Base-by-base conservation (phyloP, 768 basidiomycete genomes). In the Cystofilobasidium ferigula region DNA sequence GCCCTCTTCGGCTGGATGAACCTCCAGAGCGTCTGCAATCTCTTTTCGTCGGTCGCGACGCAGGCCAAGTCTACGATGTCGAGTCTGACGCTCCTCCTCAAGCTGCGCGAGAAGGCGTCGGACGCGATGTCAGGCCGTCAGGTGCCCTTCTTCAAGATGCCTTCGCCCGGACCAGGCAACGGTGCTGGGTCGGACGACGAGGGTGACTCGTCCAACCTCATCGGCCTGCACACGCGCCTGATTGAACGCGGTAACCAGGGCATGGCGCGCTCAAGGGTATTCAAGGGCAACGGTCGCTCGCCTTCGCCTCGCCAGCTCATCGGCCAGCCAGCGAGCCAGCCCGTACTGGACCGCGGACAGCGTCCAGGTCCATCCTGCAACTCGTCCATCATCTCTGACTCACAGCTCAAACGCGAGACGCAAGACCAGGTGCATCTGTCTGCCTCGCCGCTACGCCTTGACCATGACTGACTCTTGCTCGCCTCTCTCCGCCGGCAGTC, bases 1-100 rank as follows among this genome's bases (percentile, higher is more conserved):
- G 57, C 59, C n/a, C 40, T 48, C 28, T 43, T 60, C 45, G 64
- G 42, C 45, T 61, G 56, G 57, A 43, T 45, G 38, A 45, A 66
- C n/a, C 64, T 66, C 38, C 56, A 66, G 36, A 66, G 30, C 26
- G 64, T 59, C n/a, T 59, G 56, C 59, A 53, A 57, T 35, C 36
- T 66, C 2, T 66, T 66, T 45, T 38, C 57, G 36, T 38, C 35
- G 32, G 28, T 54, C 51, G 38, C 62, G 1, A 40, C 18, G 16
- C 58, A 63, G 38, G 53, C 62, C n/a, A 56, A 56, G 35, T 53
- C 62, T 35, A 53, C 62, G 2, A 63, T 54, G 62, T 38, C 62
- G 9, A 47, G 42, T 22, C 62, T 63, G 32, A 47, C 62, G 7
- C 62, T 63, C 8, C 53, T 63, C 10, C 51, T 63, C 36, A 42